These are phyloP conservation scores for Spinacia oleracea DNA, from an alignment of 179 eudicot species.

Conservation along the genomic window DNA sequence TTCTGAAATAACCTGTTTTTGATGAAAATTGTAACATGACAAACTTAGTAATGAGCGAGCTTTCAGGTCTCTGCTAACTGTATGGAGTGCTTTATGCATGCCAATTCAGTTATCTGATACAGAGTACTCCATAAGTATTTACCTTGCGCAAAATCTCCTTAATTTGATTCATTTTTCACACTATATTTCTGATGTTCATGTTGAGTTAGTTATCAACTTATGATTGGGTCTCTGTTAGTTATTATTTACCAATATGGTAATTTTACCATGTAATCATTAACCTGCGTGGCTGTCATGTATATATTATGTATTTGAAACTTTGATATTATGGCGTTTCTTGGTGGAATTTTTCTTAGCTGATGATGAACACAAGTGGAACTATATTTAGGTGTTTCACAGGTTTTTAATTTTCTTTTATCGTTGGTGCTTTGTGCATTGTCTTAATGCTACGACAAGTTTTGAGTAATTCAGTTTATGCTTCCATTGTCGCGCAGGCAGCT, in stretches of 20 bases:
- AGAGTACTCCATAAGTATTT: too few relatives aligned
- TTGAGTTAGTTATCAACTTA: neutral
- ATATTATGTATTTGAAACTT: neutral
- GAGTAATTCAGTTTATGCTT: neutral
- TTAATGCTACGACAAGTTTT: neutral
- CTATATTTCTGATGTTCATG: too few relatives aligned
- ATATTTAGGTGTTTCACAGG: neutral
- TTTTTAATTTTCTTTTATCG: neutral
- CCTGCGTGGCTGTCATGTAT: neutral
- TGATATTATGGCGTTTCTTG: neutral
- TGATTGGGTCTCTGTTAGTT: neutral
- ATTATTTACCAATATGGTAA: neutral
- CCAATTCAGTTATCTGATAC: too few relatives aligned
- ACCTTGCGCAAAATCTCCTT: too few relatives aligned
- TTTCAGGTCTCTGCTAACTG: too few relatives aligned
- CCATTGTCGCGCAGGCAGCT: constrained; percentile 62
- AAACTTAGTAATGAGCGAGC: too few relatives aligned
- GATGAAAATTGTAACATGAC: too few relatives aligned
- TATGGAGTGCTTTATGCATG: too few relatives aligned
- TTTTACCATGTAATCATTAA: too few relatives aligned
- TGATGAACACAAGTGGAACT: neutral
- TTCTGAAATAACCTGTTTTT: neutral
- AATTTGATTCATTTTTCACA: too few relatives aligned
- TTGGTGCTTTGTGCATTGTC: neutral
- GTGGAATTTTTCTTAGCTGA: neutral